These are phyloP conservation scores for Brasilioporus rufonigricans DNA, from an alignment of 768 basidiomycete genomes.

Conservation along the genomic window DNA sequence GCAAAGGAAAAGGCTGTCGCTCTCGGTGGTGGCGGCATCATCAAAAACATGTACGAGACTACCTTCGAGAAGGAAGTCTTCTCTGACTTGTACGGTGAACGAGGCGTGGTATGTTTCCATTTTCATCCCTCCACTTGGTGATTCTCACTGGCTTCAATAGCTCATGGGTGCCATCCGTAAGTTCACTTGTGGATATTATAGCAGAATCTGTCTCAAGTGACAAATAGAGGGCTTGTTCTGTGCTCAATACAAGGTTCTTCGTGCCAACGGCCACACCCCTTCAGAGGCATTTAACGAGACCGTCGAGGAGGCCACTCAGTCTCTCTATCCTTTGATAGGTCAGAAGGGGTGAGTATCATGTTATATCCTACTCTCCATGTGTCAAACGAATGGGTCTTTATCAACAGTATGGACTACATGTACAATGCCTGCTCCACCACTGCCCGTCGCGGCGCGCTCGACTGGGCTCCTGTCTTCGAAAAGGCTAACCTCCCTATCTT, in stretches of 20 bases:
- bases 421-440: constrained; percentile 99
- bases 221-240: constrained; percentile 91
- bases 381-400: neutral
- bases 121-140: neutral
- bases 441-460: constrained; percentile 96
- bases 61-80: constrained; percentile 99
- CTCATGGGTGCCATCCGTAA: constrained; percentile 95
- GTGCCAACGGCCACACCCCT: constrained; percentile 93
- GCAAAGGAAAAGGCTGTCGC: no score
- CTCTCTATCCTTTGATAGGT: constrained; percentile 95
- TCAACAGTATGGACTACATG: constrained; percentile 95
- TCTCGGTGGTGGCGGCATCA: no score
- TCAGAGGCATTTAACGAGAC: constrained; percentile 99
- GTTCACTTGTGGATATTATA: constrained; percentile 26
- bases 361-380: neutral
- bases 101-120: constrained; percentile 82
- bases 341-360: constrained; percentile 69
- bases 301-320: constrained; percentile 99
- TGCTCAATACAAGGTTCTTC: constrained; percentile 97
- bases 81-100: constrained; percentile 99
- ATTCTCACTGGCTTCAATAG: constrained; percentile 37
- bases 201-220: constrained; percentile 3
- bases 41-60: constrained; percentile 75
- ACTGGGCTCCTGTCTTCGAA: constrained; percentile 98
- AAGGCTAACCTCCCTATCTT: constrained; percentile 93